Evolutionary conservation across 2,329 filamentous ascomycete species (phyloP), one percentile per base, ranked within the genome.

Genomic region (Esteya vermicola): DNA sequence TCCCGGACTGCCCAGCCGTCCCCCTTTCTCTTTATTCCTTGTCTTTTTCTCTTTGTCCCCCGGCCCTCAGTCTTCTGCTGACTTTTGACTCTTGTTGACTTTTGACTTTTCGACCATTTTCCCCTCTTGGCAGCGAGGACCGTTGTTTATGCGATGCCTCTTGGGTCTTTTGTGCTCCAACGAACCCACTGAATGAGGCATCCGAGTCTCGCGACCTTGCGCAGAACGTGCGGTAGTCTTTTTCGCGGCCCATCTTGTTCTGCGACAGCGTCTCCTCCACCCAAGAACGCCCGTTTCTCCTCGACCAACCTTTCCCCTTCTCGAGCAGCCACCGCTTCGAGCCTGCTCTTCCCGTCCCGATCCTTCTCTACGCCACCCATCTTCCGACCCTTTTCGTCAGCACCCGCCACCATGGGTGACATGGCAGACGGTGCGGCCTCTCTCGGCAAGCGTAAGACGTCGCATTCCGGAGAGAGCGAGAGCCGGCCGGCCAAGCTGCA

Each of bases 381-480:
- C 3, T 33, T 13, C 18, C 9, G 3, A 9, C 32, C 19, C 30
- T 32, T 32, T 22, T 33, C 21, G 9, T n/a, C 33, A 23, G 4
- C 33, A 6, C 4, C 32, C 2, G 6, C 39, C 37, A 39, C 33
- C 5, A 53, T 53, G 51, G 51, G 49, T 42, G 49, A 50, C 23
- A 22, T 47, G 21, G 25, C 36, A 22, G 30, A 41, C 14, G 19
- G 32, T 3, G 25, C 28, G 2, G 47, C 28, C 2, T 47, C 47
- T 21, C 47, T 50, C 33, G 41, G 43, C 18, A 54, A 54, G 49
- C 51, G 52, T 31, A 52, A 53, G 43, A 44, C 50, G 19, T 47
- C 50, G 13, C 43, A 46, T 23, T 33, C 37, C 4, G 40, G 38
- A 21, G 41, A 44, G n/a, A n/a, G n/a, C 39, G 45, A 44, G 23